A percentile compares a stretch with the other conserved stretches of the same genome.
Evolutionary conservation across 2,329 filamentous ascomycete genomes (phyloP).

Genomic region (Fusarium guadeloupense): DNA sequence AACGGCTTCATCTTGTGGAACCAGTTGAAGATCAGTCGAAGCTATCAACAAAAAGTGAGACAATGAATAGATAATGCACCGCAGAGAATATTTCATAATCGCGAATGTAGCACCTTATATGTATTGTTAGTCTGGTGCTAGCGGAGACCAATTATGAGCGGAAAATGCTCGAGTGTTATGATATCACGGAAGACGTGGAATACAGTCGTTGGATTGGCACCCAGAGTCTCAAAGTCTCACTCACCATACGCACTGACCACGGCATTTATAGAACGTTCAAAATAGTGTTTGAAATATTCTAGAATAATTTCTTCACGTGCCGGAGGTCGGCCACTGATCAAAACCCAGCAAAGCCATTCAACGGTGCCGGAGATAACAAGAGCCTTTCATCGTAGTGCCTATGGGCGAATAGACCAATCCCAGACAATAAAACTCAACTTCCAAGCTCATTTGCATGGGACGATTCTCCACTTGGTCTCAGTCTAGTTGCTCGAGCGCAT

Average conservation of each 20-base stretch:
- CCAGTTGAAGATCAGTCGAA: not conserved
- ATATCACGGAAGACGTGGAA: no score
- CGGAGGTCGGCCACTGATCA: not conserved
- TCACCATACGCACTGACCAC: not conserved
- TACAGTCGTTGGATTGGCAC: no score
- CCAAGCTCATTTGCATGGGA: not conserved
- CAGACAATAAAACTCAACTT: no score
- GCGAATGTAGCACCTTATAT: no score
- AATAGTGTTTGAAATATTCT: not conserved
- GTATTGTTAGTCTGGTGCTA: no score
- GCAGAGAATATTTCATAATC: no score
- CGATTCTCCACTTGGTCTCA: conserved; percentile 5
- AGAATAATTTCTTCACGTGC: not conserved
- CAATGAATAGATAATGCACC: not conserved
- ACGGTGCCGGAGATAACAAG: not conserved
- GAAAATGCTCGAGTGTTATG: no score
- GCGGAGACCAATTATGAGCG: no score
- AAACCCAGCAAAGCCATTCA: not conserved
- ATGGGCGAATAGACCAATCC: not conserved
- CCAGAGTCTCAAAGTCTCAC: no score
- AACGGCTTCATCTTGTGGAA: not conserved
- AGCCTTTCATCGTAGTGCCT: not conserved
- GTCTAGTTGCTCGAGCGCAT: not conserved
- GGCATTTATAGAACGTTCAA: not conserved
- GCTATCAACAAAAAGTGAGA: not conserved